Evolutionary conservation across 805 yeast genomes (phyloP), one percentile per base, ranked within the genome.

Genomic region (Kockiozyma suomiensis): DNA sequence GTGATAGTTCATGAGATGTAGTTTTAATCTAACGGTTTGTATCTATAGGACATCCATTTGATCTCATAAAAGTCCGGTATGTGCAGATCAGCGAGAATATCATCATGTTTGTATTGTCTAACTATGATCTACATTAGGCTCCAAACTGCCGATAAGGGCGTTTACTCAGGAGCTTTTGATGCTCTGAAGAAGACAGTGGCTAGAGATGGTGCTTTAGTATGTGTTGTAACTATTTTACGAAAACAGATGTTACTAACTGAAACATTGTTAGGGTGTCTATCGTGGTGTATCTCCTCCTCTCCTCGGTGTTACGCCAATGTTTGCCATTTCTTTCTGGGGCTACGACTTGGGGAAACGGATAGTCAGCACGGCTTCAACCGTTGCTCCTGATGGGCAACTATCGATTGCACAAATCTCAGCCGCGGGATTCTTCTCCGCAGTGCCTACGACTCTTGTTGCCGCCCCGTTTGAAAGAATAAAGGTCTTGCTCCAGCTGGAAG

Each of bases 311-410:
- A 94, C 98, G 0, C 99, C 99, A 30, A 94, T 93, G 89, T 94
- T 94, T 78, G 98, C 98, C 1, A 94, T 94, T 25, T 88, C 96
- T 1, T 93, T 93, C 78, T 93, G 99, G 98, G 98, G 98, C 70
- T 93, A 94, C 74, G 97, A 91, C 71, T 79, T 90, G 54, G 98
- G 98, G 64, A 91, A 90, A 76, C 84, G 83, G 64, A 59, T 93
- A 2, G 96, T 92, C 2, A 68, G 82, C 0, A 66, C 74, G 2
- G 74, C 70, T 13, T 46, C 80, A 5, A 69, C 71, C 8, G 47
- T 40, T 3, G 67, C 72, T 6, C 74, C 77, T 32, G 68, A 74
- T 17, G 72, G 75, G 0, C 72, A 75, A 23, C 81, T 93, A 66
- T 73, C 88, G 10, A 83, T 87, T 62, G 80, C 76, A 0, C 90